Percentiles rank a stretch among this genome's conserved stretches.
Evolutionary conservation across 352 stramenopile species (phyloP).

Genomic region (Phytopythium boreale): DNA sequence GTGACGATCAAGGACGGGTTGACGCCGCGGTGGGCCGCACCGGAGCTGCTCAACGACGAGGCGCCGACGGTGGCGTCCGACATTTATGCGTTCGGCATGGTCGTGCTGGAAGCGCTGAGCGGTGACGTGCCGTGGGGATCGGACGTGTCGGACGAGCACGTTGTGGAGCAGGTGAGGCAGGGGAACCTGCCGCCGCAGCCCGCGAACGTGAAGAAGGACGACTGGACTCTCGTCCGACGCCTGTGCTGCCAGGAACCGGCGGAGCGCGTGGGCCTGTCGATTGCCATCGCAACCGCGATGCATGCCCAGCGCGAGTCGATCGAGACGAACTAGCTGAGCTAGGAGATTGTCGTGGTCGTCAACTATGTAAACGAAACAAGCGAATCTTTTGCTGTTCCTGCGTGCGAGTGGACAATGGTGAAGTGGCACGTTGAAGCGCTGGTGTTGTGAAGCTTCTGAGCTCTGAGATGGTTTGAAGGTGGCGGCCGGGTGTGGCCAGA

Average conservation of each 20-base stretch:
- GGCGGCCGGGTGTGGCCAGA: too few relatives aligned
- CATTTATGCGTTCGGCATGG: constrained; percentile 7
- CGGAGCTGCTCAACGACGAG: constrained; percentile 4
- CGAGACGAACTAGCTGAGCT: background rate
- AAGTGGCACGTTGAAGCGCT: too few relatives aligned
- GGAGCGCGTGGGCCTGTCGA: constrained; percentile 20
- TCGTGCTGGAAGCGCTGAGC: constrained; percentile 3
- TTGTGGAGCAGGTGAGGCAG: constrained; percentile 33
- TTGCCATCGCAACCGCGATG: constrained; percentile 1
- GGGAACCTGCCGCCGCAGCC: constrained; percentile 38
- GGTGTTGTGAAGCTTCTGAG: too few relatives aligned
- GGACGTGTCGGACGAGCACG: constrained; percentile 29
- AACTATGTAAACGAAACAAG: background rate
- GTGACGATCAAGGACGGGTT: constrained; percentile 4
- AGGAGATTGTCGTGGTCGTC: background rate
- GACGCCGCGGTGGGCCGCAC: constrained; percentile 1
- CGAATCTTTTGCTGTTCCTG: too few relatives aligned
- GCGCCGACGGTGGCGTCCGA: background rate
- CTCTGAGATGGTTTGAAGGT: too few relatives aligned
- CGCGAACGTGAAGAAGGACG: constrained; percentile 18
- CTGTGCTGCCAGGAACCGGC: constrained; percentile 23
- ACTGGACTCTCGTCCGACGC: constrained; percentile 23
- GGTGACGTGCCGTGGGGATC: constrained; percentile 2
- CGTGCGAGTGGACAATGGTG: too few relatives aligned
- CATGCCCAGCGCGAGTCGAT: background rate